These are phyloP conservation scores for Backusella tarrabulga DNA, from an alignment of 192 early-diverging fungal species.

Conservation along the genomic window DNA sequence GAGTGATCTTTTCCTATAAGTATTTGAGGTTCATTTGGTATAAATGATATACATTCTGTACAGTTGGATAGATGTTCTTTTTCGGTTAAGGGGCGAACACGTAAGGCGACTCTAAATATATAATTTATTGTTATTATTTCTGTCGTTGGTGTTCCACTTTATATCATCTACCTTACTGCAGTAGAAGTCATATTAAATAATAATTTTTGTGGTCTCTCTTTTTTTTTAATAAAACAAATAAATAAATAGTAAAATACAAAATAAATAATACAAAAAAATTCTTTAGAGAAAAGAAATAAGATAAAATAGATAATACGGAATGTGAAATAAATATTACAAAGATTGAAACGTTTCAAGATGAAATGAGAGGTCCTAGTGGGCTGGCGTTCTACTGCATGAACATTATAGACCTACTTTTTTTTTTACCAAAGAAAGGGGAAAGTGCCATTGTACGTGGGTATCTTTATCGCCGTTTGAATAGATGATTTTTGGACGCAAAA, in stretches of 20 bases:
- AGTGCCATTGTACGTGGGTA: background rate
- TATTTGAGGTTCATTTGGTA: slow-evolving; percentile 59
- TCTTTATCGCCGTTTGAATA: background rate
- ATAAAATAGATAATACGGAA: slow-evolving; percentile 3
- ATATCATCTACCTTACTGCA: background rate
- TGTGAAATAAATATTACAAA: slow-evolving; percentile 1
- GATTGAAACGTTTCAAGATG: slow-evolving; percentile 4
- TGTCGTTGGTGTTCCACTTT: background rate
- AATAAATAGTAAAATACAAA: slow-evolving; percentile 6
- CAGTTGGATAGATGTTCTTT: slow-evolving; percentile 70
- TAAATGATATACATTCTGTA: slow-evolving; percentile 55
- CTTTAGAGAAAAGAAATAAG: background rate
- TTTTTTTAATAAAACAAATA: background rate
- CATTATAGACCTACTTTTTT: background rate
- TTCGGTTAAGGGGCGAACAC: slow-evolving; percentile 72
- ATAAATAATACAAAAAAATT: background rate
- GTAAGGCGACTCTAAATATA: slow-evolving; percentile 63
- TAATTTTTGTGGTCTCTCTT: background rate
- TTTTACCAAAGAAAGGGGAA: background rate
- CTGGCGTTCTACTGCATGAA: slow-evolving; percentile 4
- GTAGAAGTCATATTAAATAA: background rate
- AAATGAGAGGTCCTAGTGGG: background rate
- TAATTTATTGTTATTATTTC: background rate
- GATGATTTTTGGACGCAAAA: background rate
- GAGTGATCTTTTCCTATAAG: slow-evolving; percentile 59